These are phyloP conservation scores for Chytriomyces sp. DNA, from an alignment of 192 early-diverging fungal genomes.

Conservation along the genomic window DNA sequence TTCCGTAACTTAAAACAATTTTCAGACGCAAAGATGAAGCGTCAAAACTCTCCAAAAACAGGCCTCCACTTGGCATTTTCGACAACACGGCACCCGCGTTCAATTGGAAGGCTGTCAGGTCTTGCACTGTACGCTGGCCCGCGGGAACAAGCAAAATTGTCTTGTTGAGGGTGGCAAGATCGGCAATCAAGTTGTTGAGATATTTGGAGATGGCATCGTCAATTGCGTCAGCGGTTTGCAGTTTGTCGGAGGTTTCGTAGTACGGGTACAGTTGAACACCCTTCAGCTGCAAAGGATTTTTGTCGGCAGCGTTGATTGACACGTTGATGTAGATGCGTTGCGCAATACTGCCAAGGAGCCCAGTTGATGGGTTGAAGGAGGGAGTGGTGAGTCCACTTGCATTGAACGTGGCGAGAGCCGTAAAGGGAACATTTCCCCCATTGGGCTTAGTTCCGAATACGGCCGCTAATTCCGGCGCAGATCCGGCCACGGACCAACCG, in stretches of 20 bases:
- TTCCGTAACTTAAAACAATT: slow-evolving; percentile 38
- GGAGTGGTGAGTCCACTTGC: background rate
- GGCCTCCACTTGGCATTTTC: slow-evolving; percentile 61
- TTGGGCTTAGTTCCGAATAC: slow-evolving; percentile 2
- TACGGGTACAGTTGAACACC: slow-evolving; percentile 46
- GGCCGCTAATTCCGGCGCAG: background rate
- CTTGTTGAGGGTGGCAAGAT: slow-evolving; percentile 48
- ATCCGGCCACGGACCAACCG: slow-evolving; percentile 15
- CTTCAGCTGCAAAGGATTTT: slow-evolving; percentile 26
- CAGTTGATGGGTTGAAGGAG: slow-evolving; percentile 8
- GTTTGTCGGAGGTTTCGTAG: slow-evolving; percentile 30
- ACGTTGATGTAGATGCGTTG: slow-evolving; percentile 43
- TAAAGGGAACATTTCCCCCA: background rate
- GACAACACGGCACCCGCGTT: slow-evolving; percentile 35
- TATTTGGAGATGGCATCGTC: slow-evolving; percentile 34
- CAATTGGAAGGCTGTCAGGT: slow-evolving; percentile 27
- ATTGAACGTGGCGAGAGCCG: background rate
- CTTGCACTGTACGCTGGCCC: slow-evolving; percentile 3
- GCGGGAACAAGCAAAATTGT: slow-evolving; percentile 8
- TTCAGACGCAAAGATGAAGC: slow-evolving; percentile 37
- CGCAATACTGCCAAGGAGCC: slow-evolving; percentile 47
- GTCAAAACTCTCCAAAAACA: slow-evolving; percentile 58
- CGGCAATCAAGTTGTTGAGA: slow-evolving; percentile 34
- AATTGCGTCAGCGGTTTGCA: slow-evolving; percentile 25
- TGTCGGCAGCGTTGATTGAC: background rate